Percentiles rank a stretch among this genome's conserved stretches.
Evolutionary conservation across 805 yeast genomes (phyloP).

Genomic region (Blastobotrys attinorum): DNA sequence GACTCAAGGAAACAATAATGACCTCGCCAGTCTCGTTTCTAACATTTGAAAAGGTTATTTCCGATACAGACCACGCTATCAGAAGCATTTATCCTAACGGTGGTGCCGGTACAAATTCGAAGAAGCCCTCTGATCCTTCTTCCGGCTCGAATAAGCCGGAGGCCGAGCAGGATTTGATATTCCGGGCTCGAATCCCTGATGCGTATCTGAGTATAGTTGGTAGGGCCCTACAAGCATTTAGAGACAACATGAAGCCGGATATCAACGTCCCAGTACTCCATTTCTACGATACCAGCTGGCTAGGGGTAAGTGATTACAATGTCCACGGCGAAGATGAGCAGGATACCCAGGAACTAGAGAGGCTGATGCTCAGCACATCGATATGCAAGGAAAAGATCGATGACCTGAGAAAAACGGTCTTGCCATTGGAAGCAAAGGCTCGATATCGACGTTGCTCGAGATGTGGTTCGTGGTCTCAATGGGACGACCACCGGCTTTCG

Average conservation of each 20-base stretch:
- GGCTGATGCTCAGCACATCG: not conserved
- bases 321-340: constrained; percentile 4
- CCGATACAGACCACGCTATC: constrained; percentile 32
- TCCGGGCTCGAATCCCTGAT: constrained; percentile 51
- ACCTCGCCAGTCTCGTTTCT: constrained; percentile 25
- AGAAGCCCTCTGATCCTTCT: constrained; percentile 28
- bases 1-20: constrained; percentile 22
- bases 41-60: constrained; percentile 30
- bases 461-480: constrained; percentile 42
- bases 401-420: constrained; percentile 29
- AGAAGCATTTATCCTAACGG: constrained; percentile 15
- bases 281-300: constrained; percentile 62
- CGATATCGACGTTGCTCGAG: constrained; percentile 41
- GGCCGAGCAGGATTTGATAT: constrained; percentile 53
- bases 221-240: constrained; percentile 41
- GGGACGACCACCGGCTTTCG: constrained; percentile 32
- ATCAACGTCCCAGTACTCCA: constrained; percentile 47
- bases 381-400: constrained; percentile 21
- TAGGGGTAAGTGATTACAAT: constrained; percentile 33
- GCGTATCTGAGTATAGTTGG: constrained; percentile 29
- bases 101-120: too few species aligned
- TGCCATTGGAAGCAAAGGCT: constrained; percentile 28
- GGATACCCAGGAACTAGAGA: constrained; percentile 2
- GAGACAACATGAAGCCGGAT: constrained; percentile 36
- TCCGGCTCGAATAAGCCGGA: constrained; percentile 34